A percentile compares a stretch with the other conserved stretches of the same genome.
Evolutionary conservation across 1,284 basidiomycete species (phyloP).

Genomic region (Termitomyces sp.): DNA sequence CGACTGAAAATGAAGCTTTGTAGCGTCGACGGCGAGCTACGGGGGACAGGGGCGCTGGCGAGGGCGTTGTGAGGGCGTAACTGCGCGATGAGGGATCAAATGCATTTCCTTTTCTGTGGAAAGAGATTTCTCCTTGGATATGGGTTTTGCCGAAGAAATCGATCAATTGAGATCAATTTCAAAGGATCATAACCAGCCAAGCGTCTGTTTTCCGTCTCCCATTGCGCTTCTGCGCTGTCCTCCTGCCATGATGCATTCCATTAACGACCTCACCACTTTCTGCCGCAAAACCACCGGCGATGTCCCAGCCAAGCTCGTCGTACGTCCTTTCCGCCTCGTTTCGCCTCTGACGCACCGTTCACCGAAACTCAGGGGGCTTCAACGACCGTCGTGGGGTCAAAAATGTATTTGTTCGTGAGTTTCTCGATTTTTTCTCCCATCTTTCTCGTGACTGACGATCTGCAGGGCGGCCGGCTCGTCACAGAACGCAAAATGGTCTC

Average conservation of each 20-base stretch:
- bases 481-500: conserved; percentile 82
- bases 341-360: neutral
- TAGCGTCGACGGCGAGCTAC: neutral
- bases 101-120: conserved; percentile 2
- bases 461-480: conserved; percentile 80
- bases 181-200: neutral
- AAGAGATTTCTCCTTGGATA: neutral
- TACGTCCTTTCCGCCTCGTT: conserved; percentile 36
- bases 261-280: conserved; percentile 85
- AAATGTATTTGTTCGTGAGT: conserved; percentile 82
- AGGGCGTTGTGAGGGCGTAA: neutral
- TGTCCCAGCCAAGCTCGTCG: conserved; percentile 85
- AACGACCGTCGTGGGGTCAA: conserved; percentile 77
- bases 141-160: conserved; percentile 19
- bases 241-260: conserved; percentile 59
- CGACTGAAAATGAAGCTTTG: neutral
- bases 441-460: conserved; percentile 15
- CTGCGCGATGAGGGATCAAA: neutral
- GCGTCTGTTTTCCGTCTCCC: neutral
- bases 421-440: conserved; percentile 3
- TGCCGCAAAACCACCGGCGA: conserved; percentile 79
- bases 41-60: neutral
- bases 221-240: conserved; percentile 1
- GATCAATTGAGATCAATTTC: conserved; percentile 10
- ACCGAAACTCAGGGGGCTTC: conserved; percentile 60